Conservation (phyloP, 148 eudicot species). For the Dianthus caryophyllus region DNA sequence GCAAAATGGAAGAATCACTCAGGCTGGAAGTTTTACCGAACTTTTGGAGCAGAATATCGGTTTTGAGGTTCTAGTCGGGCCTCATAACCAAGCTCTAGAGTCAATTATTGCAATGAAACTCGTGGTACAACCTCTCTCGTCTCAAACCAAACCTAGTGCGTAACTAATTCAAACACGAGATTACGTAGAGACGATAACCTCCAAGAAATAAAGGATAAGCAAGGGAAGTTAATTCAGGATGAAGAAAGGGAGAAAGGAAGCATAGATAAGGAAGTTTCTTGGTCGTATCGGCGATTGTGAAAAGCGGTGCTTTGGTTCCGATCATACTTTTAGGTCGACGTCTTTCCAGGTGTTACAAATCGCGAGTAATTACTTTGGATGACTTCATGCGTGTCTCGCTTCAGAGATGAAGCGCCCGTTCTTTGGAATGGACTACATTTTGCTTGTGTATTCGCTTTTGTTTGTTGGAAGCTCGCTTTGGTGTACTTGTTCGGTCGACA, state of each 20-base stretch:
- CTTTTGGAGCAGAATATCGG: slow-evolving; percentile 80
- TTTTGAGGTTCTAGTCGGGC: slow-evolving; percentile 84
- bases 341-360: slow-evolving; percentile 81
- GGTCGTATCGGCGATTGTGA: slow-evolving; percentile 67
- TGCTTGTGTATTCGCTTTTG: slow-evolving; percentile 65
- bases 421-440: slow-evolving; percentile 50
- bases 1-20: slow-evolving; percentile 83
- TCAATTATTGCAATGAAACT: slow-evolving; percentile 59
- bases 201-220: slow-evolving; percentile 53
- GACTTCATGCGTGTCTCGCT: slow-evolving; percentile 91
- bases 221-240: slow-evolving; percentile 72
- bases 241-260: slow-evolving; percentile 97
- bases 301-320: slow-evolving; percentile 72
- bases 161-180: slow-evolving; percentile 45
- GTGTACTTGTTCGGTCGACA: slow-evolving; percentile 60
- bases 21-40: slow-evolving; percentile 82
- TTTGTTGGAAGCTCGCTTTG: slow-evolving; percentile 65
- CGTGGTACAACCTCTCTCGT: slow-evolving; percentile 39
- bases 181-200: slow-evolving; percentile 57
- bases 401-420: slow-evolving; percentile 38
- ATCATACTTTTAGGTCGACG: slow-evolving; percentile 69
- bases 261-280: slow-evolving; percentile 85
- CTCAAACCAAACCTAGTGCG: slow-evolving; percentile 31
- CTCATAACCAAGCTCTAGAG: slow-evolving; percentile 88
- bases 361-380: slow-evolving; percentile 95